Percentiles rank a stretch among this genome's conserved stretches.
Evolutionary conservation across 1,139 yeast genomes (phyloP).

Genomic region (Pichia sp.): DNA sequence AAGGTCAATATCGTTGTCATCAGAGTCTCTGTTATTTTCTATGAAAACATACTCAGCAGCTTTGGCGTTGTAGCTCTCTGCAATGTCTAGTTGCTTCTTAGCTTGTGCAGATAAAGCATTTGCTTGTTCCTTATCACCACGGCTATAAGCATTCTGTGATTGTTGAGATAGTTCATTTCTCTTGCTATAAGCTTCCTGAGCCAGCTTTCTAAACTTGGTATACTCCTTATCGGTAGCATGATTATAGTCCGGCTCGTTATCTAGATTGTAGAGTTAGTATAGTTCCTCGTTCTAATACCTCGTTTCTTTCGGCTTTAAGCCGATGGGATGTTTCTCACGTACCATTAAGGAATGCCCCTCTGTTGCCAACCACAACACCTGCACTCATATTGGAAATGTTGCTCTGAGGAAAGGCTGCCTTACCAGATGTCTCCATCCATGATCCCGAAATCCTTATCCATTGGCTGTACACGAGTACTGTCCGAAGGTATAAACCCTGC

Average conservation of each 20-base stretch:
- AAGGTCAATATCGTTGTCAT: slow-evolving; percentile 78
- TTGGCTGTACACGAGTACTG: too few relatives aligned
- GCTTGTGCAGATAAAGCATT: slow-evolving; percentile 66
- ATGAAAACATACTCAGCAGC: slow-evolving; percentile 91
- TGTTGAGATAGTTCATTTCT: slow-evolving; percentile 51
- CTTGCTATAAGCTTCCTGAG: slow-evolving; percentile 57
- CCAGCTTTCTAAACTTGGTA: slow-evolving; percentile 55
- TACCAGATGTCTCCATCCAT: too few relatives aligned
- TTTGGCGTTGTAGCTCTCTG: slow-evolving; percentile 62
- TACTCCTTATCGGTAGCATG: slow-evolving; percentile 68
- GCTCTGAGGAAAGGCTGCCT: too few relatives aligned
- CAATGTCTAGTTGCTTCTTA: slow-evolving; percentile 49
- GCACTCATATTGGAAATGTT: slow-evolving; percentile 3
- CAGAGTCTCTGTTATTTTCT: slow-evolving; percentile 82
- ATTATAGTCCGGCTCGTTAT: slow-evolving; percentile 45
- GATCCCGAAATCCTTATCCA: too few relatives aligned
- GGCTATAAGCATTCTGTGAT: slow-evolving; percentile 70
- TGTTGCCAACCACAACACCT: neutral
- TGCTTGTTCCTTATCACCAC: slow-evolving; percentile 69
- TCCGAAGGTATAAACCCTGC: too few relatives aligned
- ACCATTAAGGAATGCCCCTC: slow-evolving; percentile 2
- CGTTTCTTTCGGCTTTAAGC: too few relatives aligned
- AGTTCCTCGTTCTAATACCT: too few relatives aligned
- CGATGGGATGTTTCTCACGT: too few relatives aligned
- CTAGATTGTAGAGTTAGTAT: slow-evolving; percentile 1